phyloP scores from a whole-genome alignment of 1,284 basidiomycete genomes.

The Vanrija sp. region DNA sequence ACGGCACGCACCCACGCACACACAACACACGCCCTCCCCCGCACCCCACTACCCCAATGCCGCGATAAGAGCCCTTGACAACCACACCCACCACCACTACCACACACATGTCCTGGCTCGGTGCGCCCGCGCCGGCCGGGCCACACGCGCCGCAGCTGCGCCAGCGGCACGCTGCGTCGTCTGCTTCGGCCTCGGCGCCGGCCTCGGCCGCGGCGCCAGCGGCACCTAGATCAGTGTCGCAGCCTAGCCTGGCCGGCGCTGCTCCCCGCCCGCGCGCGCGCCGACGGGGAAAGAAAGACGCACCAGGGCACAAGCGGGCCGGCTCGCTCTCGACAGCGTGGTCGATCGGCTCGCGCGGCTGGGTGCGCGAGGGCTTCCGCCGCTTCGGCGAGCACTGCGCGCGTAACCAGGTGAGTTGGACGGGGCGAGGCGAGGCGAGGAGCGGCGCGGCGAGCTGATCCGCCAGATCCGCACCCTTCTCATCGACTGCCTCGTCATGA shows the following conservation, averaged over 20 bases:
- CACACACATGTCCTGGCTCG: conserved; percentile 17
- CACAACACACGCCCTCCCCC: no score
- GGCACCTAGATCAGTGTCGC: neutral
- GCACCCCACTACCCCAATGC: no score
- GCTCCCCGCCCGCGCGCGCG: conserved; percentile 8
- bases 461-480: conserved; percentile 91
- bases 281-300: neutral
- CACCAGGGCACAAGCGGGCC: neutral
- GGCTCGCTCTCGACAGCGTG: neutral
- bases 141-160: neutral
- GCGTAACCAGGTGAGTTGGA: conserved; percentile 42
- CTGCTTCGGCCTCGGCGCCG: conserved; percentile 8
- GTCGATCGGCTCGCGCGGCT: conserved; percentile 8
- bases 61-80: neutral
- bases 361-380: conserved; percentile 37
- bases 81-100: neutral
- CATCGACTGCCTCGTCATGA: conserved; percentile 90
- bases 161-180: neutral
- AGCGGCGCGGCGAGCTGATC: neutral
- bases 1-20: no score
- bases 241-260: neutral
- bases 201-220: neutral
- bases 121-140: conserved; percentile 8
- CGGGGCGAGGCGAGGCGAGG: neutral
- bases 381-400: conserved; percentile 49